phyloP scores from a whole-genome alignment of 352 stramenopile genomes.

The Phytophthora citrophthora region DNA sequence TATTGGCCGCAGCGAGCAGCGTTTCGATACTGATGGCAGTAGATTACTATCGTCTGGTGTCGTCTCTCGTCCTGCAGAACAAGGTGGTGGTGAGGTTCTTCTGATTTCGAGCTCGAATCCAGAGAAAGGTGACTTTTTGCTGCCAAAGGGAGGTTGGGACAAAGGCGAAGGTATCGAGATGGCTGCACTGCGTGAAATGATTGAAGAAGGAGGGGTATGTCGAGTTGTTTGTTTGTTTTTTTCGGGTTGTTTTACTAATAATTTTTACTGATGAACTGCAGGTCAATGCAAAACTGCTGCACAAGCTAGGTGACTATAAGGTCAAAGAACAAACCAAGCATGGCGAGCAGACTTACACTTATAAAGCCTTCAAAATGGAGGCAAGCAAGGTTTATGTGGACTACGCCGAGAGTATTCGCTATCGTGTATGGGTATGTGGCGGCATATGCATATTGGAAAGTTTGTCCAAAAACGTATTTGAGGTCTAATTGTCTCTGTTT shows the following conservation, averaged over 20 bases:
- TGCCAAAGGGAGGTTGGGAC: slow-evolving; percentile 29
- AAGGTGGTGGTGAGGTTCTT: slow-evolving; percentile 9
- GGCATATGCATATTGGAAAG: too few species aligned
- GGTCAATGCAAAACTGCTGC: background rate
- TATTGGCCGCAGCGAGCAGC: background rate
- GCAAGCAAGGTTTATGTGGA: slow-evolving; percentile 4
- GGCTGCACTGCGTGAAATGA: slow-evolving; percentile 12
- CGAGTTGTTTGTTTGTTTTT: background rate
- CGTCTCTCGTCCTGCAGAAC: background rate
- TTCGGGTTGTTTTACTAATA: background rate
- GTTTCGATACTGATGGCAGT: background rate
- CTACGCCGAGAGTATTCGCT: slow-evolving; percentile 24
- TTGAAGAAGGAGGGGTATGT: slow-evolving; percentile 29
- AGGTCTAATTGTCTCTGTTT: too few species aligned
- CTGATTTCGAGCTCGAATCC: slow-evolving; percentile 27
- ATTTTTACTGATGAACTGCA: background rate
- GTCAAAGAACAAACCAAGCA: background rate
- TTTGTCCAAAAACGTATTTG: too few species aligned
- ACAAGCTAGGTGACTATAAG: background rate
- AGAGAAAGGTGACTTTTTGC: slow-evolving; percentile 14
- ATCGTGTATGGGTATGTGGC: slow-evolving; percentile 25
- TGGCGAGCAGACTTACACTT: background rate
- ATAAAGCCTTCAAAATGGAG: slow-evolving; percentile 13
- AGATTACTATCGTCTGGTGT: background rate
- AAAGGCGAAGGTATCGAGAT: slow-evolving; percentile 1